Evolutionary conservation across 306 rosid species (phyloP), one percentile per base, ranked within the genome.

Genomic region (Pterocarpus macrocarpus): DNA sequence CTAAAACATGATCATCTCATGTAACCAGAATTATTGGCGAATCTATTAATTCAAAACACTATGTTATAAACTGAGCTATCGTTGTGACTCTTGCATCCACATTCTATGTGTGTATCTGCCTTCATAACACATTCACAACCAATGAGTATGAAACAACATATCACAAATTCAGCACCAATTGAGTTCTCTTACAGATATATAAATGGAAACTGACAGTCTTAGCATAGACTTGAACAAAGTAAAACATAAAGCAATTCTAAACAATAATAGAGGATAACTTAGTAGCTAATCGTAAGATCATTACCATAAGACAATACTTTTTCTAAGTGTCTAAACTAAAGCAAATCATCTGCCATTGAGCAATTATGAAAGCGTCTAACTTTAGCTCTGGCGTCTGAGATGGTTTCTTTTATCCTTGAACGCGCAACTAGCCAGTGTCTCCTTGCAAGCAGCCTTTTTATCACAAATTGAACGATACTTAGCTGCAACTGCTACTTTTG

Each of bases 331-430:
- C 15, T 39, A 41, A 41, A 22, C 49, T 82, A 69, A 53, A 83
- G 9, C 63, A 83, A 45, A 56, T 8, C 80, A 78, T 66, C 47
- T 1, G 8, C 36, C 17, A 78, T 5, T 1, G 83, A 83, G 59
- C 58, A 4, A 16, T 12, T 32, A 11, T 12, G 7, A 66, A 78
- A 78, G 17, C 8, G 59, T 13, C 0, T 15, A 3, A 73, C 62
- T 38, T 44, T 66, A 8, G 77, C 50, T 58, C 11, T 56, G 28
- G 57, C 66, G 11, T 30, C 14, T 16, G 30, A 14, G 8, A 73
- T 14, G 11, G 52, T n/a, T 30, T 11, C 34, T 1, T 1, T 4
- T n/a, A 64, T 52, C 43, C 8, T 32, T 5, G 12, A 1, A 35
- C 53, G 59, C 68, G 73, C 81, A n/a, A 73, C 12, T 67, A 2